phyloP scores from a whole-genome alignment of 441 rosid genomes.

The Hura crepitans region DNA sequence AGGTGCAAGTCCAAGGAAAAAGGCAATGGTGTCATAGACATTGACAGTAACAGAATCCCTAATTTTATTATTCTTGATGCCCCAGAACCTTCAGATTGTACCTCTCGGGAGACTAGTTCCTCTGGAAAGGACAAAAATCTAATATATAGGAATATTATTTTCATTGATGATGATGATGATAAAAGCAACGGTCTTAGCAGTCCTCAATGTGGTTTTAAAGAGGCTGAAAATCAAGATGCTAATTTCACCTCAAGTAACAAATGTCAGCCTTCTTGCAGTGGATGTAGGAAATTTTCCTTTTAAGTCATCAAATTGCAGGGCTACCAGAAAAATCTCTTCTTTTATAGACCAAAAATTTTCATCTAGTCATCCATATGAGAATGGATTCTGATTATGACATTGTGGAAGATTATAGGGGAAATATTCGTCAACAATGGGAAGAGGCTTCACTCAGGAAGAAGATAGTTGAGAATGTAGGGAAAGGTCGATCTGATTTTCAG shows the following conservation, averaged over 20 bases:
- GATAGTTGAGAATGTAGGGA: not conserved
- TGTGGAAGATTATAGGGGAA: conserved; percentile 18
- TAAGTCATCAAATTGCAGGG: not conserved
- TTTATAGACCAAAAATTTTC: not conserved
- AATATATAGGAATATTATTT: not conserved
- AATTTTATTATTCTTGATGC: conserved; percentile 18
- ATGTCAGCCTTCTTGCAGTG: not conserved
- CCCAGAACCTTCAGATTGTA: conserved; percentile 4
- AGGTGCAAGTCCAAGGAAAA: conserved; percentile 14
- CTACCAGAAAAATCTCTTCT: not conserved
- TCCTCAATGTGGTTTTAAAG: not conserved
- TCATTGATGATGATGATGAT: conserved; percentile 23
- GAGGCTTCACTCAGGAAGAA: conserved; percentile 24
- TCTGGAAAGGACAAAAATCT: conserved; percentile 7
- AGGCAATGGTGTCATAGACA: not conserved
- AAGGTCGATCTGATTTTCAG: not conserved
- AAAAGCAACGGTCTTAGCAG: conserved; percentile 4
- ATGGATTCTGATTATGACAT: conserved; percentile 25
- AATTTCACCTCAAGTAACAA: not conserved
- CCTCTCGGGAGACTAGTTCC: conserved; percentile 1
- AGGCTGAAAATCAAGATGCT: conserved; percentile 1
- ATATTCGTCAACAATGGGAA: conserved; percentile 25
- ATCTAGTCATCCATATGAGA: not conserved
- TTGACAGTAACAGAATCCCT: not conserved
- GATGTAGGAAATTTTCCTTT: not conserved